Evolutionary conservation across 805 yeast species (phyloP).

Genomic region (Candida saitoana): DNA sequence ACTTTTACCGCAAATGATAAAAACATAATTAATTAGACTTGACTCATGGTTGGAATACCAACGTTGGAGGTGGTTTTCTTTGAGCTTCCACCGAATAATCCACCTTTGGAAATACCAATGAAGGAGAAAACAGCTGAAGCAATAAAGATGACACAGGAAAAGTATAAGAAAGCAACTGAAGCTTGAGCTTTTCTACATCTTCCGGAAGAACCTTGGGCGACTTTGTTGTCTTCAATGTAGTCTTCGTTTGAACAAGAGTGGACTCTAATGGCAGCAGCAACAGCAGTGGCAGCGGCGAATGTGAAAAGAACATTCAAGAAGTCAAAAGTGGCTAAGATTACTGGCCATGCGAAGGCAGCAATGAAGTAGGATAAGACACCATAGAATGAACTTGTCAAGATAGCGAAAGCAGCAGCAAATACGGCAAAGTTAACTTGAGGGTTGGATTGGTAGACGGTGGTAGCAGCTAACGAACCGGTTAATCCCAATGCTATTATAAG

Average conservation of each 20-base stretch:
- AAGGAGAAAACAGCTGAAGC: conserved; percentile 57
- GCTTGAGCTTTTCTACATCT: conserved; percentile 97
- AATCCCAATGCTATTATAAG: conserved; percentile 79
- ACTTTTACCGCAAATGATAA: too few species aligned
- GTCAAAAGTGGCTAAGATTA: conserved; percentile 70
- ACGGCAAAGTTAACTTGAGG: conserved; percentile 88
- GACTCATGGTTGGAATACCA: conserved; percentile 88
- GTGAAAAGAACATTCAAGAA: conserved; percentile 88
- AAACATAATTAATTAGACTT: conserved; percentile 75
- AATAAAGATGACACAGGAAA: conserved; percentile 72
- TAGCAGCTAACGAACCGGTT: conserved; percentile 81
- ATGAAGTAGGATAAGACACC: conserved; percentile 75
- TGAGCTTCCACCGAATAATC: conserved; percentile 36
- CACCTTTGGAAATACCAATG: conserved; percentile 55
- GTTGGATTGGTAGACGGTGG: conserved; percentile 45
- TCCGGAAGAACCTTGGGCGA: conserved; percentile 70
- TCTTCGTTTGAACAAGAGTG: conserved; percentile 76
- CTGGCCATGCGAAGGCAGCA: conserved; percentile 82
- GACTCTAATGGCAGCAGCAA: conserved; percentile 83
- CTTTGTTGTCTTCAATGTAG: conserved; percentile 62
- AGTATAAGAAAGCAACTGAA: conserved; percentile 74
- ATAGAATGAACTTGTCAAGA: conserved; percentile 75
- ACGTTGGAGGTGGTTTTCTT: conserved; percentile 57
- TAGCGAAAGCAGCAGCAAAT: conserved; percentile 83
- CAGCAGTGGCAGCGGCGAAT: conserved; percentile 89